A percentile compares a stretch with the other conserved stretches of the same genome.
Evolutionary conservation across 2,329 filamentous ascomycete species (phyloP).

Genomic region (Claviceps purpurea): DNA sequence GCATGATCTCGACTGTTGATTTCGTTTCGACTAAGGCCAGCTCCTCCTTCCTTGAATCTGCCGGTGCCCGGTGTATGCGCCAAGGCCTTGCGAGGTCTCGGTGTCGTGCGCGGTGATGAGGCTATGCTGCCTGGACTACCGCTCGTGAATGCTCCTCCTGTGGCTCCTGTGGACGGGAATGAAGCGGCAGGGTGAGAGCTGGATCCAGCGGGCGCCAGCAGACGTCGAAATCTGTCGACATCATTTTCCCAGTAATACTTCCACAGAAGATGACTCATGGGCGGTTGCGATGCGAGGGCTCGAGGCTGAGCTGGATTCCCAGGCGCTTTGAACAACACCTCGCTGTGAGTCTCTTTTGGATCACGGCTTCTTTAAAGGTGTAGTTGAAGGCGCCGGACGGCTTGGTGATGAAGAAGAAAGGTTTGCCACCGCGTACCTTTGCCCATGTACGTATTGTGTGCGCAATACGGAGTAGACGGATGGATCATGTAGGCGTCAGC

Average conservation of each 20-base stretch:
- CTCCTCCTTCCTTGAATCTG: constrained; percentile 30
- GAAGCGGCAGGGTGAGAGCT: constrained; percentile 40
- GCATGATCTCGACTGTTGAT: constrained; percentile 73
- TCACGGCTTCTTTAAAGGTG: constrained; percentile 90
- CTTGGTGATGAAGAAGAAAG: not conserved
- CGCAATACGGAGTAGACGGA: not conserved
- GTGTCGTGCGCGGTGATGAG: constrained; percentile 35
- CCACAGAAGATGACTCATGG: constrained; percentile 97
- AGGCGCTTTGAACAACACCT: constrained; percentile 56
- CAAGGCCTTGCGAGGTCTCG: constrained; percentile 40
- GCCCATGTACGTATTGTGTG: not conserved
- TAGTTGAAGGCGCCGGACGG: constrained; percentile 24
- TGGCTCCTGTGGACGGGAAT: constrained; percentile 31
- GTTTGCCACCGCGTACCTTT: constrained; percentile 1
- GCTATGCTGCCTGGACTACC: constrained; percentile 28
- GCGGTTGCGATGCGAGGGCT: constrained; percentile 13
- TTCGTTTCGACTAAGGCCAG: constrained; percentile 43
- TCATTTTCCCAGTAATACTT: constrained; percentile 95
- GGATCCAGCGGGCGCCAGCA: constrained; percentile 61
- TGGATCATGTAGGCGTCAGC: not conserved
- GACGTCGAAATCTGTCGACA: constrained; percentile 84
- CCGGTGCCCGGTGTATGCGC: constrained; percentile 31
- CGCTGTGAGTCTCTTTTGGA: constrained; percentile 70
- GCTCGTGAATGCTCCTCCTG: constrained; percentile 17
- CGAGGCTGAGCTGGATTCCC: constrained; percentile 14